Conservation (phyloP, 345 rosid species). For the Pugionium cornutum region DNA sequence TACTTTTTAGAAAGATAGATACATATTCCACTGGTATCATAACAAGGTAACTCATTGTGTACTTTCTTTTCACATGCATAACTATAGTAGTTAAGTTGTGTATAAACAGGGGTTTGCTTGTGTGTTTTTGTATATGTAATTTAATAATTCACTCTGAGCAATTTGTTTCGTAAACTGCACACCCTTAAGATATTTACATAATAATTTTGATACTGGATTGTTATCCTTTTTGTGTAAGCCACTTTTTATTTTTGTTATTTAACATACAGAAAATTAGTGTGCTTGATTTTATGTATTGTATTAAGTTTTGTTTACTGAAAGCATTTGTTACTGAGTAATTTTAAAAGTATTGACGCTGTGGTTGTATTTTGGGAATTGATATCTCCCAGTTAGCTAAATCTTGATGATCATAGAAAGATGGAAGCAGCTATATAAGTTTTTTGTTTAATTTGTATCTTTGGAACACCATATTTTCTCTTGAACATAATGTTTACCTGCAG, state of each 20-base stretch:
- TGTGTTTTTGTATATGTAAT: neutral
- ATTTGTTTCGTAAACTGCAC: slow-evolving; percentile 2
- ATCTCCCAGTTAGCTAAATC: slow-evolving; percentile 11
- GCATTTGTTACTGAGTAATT: neutral
- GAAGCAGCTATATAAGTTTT: neutral
- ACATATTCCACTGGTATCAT: slow-evolving; percentile 52
- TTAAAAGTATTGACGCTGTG: neutral
- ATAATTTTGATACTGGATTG: slow-evolving; percentile 9
- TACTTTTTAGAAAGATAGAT: slow-evolving; percentile 75
- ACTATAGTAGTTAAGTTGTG: slow-evolving; percentile 3
- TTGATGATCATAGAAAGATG: neutral
- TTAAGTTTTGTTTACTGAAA: neutral
- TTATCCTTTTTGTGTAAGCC: neutral
- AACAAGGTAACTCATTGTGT: slow-evolving; percentile 58
- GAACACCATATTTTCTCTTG: slow-evolving; percentile 19
- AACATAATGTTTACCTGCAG: slow-evolving; percentile 40
- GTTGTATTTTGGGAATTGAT: neutral
- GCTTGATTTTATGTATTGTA: neutral
- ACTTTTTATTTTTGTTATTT: neutral
- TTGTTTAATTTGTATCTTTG: neutral
- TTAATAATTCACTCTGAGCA: neutral
- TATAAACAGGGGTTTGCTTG: neutral
- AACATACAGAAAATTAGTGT: neutral
- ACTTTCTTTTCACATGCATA: slow-evolving; percentile 7
- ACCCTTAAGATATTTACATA: neutral